A percentile compares a stretch with the other conserved stretches of the same genome.
Evolutionary conservation across 192 early-diverging fungal genomes (phyloP).

Genomic region (Rhizophagus prolifer): DNA sequence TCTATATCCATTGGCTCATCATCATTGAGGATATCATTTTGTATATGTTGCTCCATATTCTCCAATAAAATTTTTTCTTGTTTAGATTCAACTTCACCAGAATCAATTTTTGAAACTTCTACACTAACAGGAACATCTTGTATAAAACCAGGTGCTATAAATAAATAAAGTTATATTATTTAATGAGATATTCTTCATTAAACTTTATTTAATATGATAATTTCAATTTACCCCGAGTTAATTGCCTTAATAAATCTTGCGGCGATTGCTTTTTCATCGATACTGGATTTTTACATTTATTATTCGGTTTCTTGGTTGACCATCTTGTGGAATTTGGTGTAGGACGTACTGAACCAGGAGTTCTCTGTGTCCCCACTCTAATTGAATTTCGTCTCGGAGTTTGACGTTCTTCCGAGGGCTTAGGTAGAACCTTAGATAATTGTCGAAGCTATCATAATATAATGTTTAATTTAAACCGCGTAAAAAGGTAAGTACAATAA

Average conservation of each 20-base stretch:
- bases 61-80: background rate
- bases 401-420: background rate
- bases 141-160: slow-evolving; percentile 14
- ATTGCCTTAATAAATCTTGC: slow-evolving; percentile 12
- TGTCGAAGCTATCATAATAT: slow-evolving; percentile 1
- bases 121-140: background rate
- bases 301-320: background rate
- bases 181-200: background rate
- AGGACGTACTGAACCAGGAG: background rate
- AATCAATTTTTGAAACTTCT: background rate
- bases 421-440: background rate
- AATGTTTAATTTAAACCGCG: background rate
- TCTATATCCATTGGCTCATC: no score
- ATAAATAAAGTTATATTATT: background rate
- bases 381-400: background rate
- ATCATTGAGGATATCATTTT: background rate
- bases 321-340: background rate
- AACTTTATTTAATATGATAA: background rate
- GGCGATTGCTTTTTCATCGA: background rate
- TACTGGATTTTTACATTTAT: background rate
- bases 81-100: background rate
- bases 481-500: background rate
- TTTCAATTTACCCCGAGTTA: background rate
- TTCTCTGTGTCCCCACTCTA: background rate
- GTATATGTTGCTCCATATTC: background rate